Conservation (phyloP, 2,329 filamentous ascomycete genomes). For the Cryphonectria parasitica region DNA sequence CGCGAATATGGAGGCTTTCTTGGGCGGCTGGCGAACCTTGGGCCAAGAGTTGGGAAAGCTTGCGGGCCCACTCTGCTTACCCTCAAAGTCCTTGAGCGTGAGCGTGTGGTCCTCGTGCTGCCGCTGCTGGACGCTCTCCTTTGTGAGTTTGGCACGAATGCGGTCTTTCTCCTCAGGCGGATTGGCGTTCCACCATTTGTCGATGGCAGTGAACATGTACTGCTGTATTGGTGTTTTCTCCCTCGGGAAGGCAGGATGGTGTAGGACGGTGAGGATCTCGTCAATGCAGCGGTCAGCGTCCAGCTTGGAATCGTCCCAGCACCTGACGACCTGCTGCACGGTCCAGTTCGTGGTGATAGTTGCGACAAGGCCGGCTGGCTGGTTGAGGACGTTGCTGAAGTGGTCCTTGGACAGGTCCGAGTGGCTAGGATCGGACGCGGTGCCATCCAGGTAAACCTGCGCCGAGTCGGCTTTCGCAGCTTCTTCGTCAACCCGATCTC, state of each 20-base stretch:
- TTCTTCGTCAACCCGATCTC: slow-evolving; percentile 37
- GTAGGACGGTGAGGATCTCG: slow-evolving; percentile 66
- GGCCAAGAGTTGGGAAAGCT: slow-evolving; percentile 37
- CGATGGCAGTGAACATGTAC: slow-evolving; percentile 68
- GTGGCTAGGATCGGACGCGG: slow-evolving; percentile 58
- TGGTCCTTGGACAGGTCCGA: slow-evolving; percentile 64
- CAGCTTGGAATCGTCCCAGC: slow-evolving; percentile 68
- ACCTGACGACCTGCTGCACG: slow-evolving; percentile 68
- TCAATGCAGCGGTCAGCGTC: slow-evolving; percentile 64
- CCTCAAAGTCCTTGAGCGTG: slow-evolving; percentile 35
- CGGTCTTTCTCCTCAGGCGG: slow-evolving; percentile 31
- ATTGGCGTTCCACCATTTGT: slow-evolving; percentile 55
- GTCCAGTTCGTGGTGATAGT: slow-evolving; percentile 66
- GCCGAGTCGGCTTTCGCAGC: slow-evolving; percentile 37
- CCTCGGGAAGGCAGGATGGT: slow-evolving; percentile 64
- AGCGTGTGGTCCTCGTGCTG: slow-evolving; percentile 38
- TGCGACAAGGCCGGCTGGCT: slow-evolving; percentile 58
- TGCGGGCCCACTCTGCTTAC: slow-evolving; percentile 34
- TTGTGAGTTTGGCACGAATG: slow-evolving; percentile 35
- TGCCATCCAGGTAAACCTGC: slow-evolving; percentile 35
- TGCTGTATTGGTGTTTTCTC: slow-evolving; percentile 60
- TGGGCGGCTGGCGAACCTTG: slow-evolving; percentile 35
- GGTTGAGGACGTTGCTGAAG: slow-evolving; percentile 62
- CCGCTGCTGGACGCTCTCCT: slow-evolving; percentile 35
- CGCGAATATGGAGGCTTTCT: slow-evolving; percentile 34